Conservation (phyloP, 345 rosid genomes). For the Aquilaria malaccensis region DNA sequence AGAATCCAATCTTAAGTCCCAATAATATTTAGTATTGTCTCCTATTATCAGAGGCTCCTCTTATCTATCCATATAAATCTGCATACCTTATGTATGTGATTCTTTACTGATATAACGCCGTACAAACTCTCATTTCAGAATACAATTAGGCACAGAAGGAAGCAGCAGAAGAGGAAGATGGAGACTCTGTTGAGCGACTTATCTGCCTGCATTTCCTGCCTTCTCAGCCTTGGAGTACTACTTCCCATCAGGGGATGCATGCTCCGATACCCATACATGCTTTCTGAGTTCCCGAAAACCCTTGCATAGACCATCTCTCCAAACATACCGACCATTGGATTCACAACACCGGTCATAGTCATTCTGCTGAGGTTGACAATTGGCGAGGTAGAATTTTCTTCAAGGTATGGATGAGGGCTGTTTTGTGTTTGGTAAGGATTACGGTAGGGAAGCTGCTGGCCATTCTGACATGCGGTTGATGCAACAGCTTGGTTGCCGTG, state of each 20-base stretch:
- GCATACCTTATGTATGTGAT: slow-evolving; percentile 2
- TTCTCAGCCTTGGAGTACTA: slow-evolving; percentile 45
- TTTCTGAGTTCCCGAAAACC: slow-evolving; percentile 60
- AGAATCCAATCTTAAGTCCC: background rate
- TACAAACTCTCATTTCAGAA: slow-evolving; percentile 35
- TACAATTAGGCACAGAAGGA: slow-evolving; percentile 72
- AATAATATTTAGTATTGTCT: slow-evolving; percentile 8
- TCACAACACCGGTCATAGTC: slow-evolving; percentile 24
- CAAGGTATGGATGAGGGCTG: slow-evolving; percentile 24
- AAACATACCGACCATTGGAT: slow-evolving; percentile 48
- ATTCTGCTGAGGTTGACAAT: slow-evolving; percentile 25
- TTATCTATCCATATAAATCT: slow-evolving; percentile 6
- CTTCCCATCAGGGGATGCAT: slow-evolving; percentile 30
- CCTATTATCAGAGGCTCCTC: slow-evolving; percentile 1
- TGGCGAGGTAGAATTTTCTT: slow-evolving; percentile 26
- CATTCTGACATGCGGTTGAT: slow-evolving; percentile 13
- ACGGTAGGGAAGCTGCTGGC: slow-evolving; percentile 56
- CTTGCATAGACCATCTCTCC: slow-evolving; percentile 76
- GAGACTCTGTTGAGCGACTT: slow-evolving; percentile 74
- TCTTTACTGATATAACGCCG: slow-evolving; percentile 11
- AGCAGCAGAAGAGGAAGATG: slow-evolving; percentile 73
- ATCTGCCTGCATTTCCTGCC: slow-evolving; percentile 62
- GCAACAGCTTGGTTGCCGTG: slow-evolving; percentile 26
- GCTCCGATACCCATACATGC: slow-evolving; percentile 38
- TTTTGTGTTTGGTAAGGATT: slow-evolving; percentile 47